Evolutionary conservation across 352 stramenopile species (phyloP).

Genomic region (Phytophthora boehmeriae): DNA sequence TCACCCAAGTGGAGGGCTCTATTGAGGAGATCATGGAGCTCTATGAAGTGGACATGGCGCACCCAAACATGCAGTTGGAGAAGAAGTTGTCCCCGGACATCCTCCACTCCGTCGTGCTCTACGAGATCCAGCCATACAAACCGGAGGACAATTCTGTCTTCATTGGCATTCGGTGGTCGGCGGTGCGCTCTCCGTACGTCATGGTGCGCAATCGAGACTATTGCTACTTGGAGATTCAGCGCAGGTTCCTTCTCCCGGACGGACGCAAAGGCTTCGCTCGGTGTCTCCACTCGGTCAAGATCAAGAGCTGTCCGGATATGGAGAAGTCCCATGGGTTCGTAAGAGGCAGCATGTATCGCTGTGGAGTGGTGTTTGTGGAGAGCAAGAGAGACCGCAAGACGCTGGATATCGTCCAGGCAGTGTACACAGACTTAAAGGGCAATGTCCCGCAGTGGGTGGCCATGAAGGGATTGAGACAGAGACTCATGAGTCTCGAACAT

Average conservation of each 20-base stretch:
- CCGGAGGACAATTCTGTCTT: constrained; percentile 58
- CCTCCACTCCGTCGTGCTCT: constrained; percentile 80
- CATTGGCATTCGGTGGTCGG: constrained; percentile 81
- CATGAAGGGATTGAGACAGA: constrained; percentile 56
- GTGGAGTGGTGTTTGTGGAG: constrained; percentile 79
- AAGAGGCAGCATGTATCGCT: constrained; percentile 83
- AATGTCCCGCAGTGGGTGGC: constrained; percentile 79
- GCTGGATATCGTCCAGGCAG: constrained; percentile 78
- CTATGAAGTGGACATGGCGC: constrained; percentile 72
- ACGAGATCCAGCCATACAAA: constrained; percentile 73
- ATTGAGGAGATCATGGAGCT: constrained; percentile 78
- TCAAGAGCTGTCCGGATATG: constrained; percentile 84
- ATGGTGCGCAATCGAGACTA: constrained; percentile 80
- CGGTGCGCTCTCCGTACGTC: constrained; percentile 70
- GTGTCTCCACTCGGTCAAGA: constrained; percentile 86
- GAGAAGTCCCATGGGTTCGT: constrained; percentile 82
- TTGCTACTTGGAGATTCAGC: constrained; percentile 81
- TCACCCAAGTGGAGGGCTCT: constrained; percentile 67
- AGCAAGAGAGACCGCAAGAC: constrained; percentile 74
- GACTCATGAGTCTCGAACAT: constrained; percentile 77
- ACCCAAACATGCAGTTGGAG: constrained; percentile 79
- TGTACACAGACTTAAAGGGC: constrained; percentile 83
- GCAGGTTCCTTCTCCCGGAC: constrained; percentile 63
- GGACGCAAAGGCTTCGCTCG: constrained; percentile 67
- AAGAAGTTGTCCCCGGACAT: constrained; percentile 76